Evolutionary conservation across 495 filamentous ascomycete genomes (phyloP).

Genomic region (Gamarada debralockiae): DNA sequence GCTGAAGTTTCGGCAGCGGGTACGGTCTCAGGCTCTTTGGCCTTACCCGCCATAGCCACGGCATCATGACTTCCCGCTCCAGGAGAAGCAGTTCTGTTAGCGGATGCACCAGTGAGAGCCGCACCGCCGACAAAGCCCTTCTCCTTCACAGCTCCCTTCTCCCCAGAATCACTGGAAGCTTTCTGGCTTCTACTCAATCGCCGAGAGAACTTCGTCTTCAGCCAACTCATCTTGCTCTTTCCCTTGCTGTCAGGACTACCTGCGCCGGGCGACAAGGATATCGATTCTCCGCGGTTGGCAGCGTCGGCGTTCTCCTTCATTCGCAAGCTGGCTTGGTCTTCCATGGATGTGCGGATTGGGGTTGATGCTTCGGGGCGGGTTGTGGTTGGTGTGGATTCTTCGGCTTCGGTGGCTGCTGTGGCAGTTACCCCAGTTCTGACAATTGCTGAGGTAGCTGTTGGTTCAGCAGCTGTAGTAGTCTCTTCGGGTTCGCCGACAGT

Average conservation of each 20-base stretch:
- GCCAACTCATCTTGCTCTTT: slow-evolving; percentile 58
- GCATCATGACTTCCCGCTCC: slow-evolving; percentile 29
- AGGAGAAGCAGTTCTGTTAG: slow-evolving; percentile 31
- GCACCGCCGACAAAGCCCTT: slow-evolving; percentile 46
- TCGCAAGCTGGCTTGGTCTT: slow-evolving; percentile 18
- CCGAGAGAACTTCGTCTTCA: slow-evolving; percentile 52
- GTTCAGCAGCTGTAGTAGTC: background rate
- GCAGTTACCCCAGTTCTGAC: background rate
- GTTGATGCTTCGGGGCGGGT: slow-evolving; percentile 8
- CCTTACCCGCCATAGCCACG: slow-evolving; percentile 45
- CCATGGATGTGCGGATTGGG: slow-evolving; percentile 22
- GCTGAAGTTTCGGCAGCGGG: background rate
- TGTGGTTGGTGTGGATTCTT: background rate
- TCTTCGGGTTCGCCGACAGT: background rate
- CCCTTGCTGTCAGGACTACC: slow-evolving; percentile 34
- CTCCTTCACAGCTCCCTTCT: slow-evolving; percentile 18
- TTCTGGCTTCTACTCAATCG: slow-evolving; percentile 31
- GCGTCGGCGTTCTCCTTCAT: slow-evolving; percentile 27
- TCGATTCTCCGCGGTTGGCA: slow-evolving; percentile 15
- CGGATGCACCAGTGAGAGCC: slow-evolving; percentile 31
- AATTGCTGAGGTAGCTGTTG: background rate
- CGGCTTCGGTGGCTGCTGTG: background rate
- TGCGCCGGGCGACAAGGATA: slow-evolving; percentile 13
- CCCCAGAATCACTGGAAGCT: slow-evolving; percentile 26
- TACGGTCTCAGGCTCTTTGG: background rate